phyloP scores from a whole-genome alignment of 495 filamentous ascomycete species.

The Trichocladium uniseriatum region DNA sequence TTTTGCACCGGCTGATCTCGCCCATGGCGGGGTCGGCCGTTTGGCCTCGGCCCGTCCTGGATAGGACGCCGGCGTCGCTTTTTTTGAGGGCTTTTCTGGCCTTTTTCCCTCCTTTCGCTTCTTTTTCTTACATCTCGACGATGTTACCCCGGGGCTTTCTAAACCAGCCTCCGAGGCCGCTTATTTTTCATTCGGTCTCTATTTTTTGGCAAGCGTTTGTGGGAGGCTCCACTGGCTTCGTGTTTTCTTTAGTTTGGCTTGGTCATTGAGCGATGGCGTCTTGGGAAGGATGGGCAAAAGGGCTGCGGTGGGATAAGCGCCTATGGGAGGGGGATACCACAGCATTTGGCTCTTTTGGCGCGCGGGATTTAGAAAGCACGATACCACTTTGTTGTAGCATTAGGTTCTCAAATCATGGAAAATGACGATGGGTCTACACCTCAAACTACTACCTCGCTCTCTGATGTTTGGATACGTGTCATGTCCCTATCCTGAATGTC shows the following conservation, averaged over 20 bases:
- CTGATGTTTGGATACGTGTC: no score
- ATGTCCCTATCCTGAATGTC: neutral
- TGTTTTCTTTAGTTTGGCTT: neutral
- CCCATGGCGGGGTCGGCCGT: neutral
- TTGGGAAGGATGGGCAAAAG: neutral
- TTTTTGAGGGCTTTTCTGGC: neutral
- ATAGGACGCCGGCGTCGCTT: neutral
- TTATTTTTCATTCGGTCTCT: neutral
- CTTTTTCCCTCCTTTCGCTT: neutral
- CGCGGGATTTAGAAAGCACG: neutral
- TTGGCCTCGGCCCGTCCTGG: neutral
- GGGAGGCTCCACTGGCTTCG: no score
- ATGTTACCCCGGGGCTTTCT: neutral
- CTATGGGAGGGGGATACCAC: no score
- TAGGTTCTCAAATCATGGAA: neutral
- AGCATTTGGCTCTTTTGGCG: neutral
- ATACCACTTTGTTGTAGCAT: neutral
- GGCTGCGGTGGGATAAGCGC: neutral
- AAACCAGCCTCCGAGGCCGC: neutral
- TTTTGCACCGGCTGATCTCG: slow-evolving; percentile 6
- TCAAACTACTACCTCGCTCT: no score
- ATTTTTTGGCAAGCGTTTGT: no score
- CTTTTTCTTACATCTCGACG: neutral
- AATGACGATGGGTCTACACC: neutral
- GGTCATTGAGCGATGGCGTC: slow-evolving; percentile 4